Percentiles rank a stretch among this genome's conserved stretches.
Evolutionary conservation across 768 basidiomycete genomes (phyloP).

Genomic region (Phallus indusiatus): DNA sequence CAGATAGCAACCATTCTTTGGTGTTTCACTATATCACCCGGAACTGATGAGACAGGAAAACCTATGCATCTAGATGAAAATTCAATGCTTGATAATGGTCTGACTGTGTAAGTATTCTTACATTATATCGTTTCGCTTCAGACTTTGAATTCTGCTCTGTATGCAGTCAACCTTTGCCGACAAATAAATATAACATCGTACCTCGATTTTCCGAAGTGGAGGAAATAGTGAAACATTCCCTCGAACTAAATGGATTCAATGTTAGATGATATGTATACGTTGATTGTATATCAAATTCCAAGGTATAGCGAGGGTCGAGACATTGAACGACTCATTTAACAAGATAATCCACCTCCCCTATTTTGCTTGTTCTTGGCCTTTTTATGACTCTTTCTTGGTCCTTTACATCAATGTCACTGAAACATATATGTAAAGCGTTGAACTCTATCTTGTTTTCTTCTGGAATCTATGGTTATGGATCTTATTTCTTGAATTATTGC

Average conservation of each 20-base stretch:
- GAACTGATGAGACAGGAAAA: constrained; percentile 16
- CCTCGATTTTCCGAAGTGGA: neutral
- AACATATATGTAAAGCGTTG: too few relatives aligned
- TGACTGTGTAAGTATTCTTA: neutral
- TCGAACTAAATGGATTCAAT: neutral
- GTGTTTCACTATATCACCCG: constrained; percentile 39
- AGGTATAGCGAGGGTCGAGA: too few relatives aligned
- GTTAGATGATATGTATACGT: neutral
- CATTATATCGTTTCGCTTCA: neutral
- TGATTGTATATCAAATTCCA: too few relatives aligned
- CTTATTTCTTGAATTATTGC: too few relatives aligned
- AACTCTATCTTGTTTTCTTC: too few relatives aligned
- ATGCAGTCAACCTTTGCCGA: neutral
- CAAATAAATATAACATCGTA: neutral
- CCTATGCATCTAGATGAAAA: constrained; percentile 13
- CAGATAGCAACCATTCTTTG: constrained; percentile 48
- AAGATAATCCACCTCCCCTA: too few relatives aligned
- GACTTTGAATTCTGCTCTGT: neutral
- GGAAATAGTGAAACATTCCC: neutral
- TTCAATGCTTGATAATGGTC: neutral
- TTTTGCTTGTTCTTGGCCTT: too few relatives aligned
- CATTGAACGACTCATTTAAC: too few relatives aligned
- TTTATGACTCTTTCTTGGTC: too few relatives aligned
- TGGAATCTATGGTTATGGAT: too few relatives aligned
- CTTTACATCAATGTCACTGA: too few relatives aligned